These are phyloP conservation scores for Brassica balearica DNA, from an alignment of 441 rosid species.

Conservation along the genomic window DNA sequence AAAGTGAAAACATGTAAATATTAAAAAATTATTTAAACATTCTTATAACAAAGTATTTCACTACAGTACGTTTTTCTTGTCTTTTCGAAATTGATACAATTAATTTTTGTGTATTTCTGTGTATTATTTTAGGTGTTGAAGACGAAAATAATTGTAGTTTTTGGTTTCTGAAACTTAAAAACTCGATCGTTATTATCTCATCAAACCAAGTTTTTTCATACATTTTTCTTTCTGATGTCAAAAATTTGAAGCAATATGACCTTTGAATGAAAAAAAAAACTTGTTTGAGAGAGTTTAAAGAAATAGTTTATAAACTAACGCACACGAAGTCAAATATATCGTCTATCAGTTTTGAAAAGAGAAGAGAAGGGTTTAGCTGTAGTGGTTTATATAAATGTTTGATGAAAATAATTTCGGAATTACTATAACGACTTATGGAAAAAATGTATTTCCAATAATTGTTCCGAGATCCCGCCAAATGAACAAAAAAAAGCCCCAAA, in stretches of 20 bases:
- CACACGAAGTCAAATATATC: neutral
- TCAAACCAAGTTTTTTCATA: slow-evolving; percentile 1
- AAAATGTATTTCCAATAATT: slow-evolving; percentile 6
- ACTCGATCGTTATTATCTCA: neutral
- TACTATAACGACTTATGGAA: neutral
- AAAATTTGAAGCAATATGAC: neutral
- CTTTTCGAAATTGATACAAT: slow-evolving; percentile 2
- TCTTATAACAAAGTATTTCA: neutral
- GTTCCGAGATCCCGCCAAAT: slow-evolving; percentile 29
- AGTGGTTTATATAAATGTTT: neutral
- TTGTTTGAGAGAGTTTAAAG: neutral
- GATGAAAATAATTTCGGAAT: neutral
- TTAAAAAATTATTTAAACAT: neutral
- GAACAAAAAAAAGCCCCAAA: slow-evolving; percentile 22
- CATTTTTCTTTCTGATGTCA: neutral
- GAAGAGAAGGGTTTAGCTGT: neutral
- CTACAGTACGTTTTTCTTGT: neutral
- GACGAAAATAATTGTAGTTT: neutral
- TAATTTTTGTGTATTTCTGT: neutral
- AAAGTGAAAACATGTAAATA: too few species aligned
- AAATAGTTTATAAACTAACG: neutral
- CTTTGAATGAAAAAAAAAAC: neutral
- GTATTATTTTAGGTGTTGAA: neutral
- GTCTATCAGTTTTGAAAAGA: neutral
- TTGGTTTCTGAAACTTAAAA: neutral